Base-by-base conservation (phyloP, 2,329 filamentous ascomycete species). In the Sporothrix brunneoviolacea region DNA sequence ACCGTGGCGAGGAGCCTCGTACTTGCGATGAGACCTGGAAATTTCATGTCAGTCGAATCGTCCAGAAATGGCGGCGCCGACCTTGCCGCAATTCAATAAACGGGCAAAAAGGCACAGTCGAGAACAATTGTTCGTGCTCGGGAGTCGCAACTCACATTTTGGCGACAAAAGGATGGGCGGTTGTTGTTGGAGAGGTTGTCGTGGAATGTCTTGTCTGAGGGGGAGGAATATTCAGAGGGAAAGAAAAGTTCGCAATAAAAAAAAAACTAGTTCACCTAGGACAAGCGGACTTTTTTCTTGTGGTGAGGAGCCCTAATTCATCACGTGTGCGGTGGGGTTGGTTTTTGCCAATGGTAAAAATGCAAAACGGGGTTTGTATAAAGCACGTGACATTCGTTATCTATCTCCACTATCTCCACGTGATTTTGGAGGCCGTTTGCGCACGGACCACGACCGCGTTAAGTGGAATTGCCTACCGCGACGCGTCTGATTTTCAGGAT, bases 1-100 rank as follows among this genome's bases (percentile, higher is more conserved):
- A 71, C 91, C 93, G 80, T 97, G 91, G 73, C 91, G 87, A 56
- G 91, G 91, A 72, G 91, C 91, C 83, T 94, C 76, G 68, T 71
- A 79, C 74, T 80, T 78, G 64, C 75, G 73, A 71, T 78, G 75
- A 70, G 67, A 68, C 68, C 71, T 68, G 58, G 59, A 55, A 60
- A 59, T 61, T 59, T 59, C 50, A 27, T 51, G 50, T 47, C 18
- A 53, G 46, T 10, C 4, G 4, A 40, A n/a, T 32, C 5, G 16
- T 12, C 13, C n/a, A 36, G 16, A 21, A 13, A 18, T 9, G 33
- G n/a, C 19, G 12, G 18, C 30, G 41, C 28, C 19, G 22, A 18
- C 30, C 35, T 16, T 10, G 28, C 22, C 30, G 48, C 32, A 45
- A 35, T 32, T 46, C 42, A 39, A 42, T 6, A 32, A 38, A 32